Percentiles rank a stretch among this genome's conserved stretches.
Conservation (phyloP, 441 rosid genomes). For the Corymbia calophylla region DNA sequence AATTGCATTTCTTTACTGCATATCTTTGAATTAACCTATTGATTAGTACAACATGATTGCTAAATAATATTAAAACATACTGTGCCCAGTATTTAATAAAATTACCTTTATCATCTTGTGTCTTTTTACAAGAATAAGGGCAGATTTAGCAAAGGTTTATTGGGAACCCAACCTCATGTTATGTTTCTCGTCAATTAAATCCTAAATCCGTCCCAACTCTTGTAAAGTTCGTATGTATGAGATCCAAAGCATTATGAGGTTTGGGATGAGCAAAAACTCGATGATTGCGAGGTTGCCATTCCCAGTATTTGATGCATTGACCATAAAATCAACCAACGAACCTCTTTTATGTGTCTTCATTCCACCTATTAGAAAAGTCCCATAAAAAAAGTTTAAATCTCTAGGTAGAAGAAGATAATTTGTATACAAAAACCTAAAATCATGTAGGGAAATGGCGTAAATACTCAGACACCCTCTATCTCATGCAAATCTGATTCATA, state of each 20-base stretch:
- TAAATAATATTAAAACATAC: neutral
- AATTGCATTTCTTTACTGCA: neutral
- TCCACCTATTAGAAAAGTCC: neutral
- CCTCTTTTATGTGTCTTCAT: neutral
- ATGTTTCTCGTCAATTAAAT: neutral
- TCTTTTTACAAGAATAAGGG: neutral
- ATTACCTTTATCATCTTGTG: neutral
- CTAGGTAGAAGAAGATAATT: neutral
- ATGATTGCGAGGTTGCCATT: neutral
- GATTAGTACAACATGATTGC: neutral
- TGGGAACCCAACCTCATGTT: neutral
- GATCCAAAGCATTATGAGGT: neutral
- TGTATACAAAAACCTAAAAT: neutral
- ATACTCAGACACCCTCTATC: too few relatives aligned
- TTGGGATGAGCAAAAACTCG: neutral
- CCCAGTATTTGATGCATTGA: neutral
- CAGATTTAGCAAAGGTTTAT: neutral
- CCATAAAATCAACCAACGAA: neutral
- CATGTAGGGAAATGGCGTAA: neutral
- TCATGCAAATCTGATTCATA: neutral
- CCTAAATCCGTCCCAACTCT: neutral
- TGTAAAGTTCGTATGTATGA: neutral
- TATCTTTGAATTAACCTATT: neutral
- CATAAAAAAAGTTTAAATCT: neutral
- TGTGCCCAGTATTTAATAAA: neutral